These are phyloP conservation scores for Aspergillus amoenus DNA, from an alignment of 2,329 filamentous ascomycete species.

Conservation along the genomic window DNA sequence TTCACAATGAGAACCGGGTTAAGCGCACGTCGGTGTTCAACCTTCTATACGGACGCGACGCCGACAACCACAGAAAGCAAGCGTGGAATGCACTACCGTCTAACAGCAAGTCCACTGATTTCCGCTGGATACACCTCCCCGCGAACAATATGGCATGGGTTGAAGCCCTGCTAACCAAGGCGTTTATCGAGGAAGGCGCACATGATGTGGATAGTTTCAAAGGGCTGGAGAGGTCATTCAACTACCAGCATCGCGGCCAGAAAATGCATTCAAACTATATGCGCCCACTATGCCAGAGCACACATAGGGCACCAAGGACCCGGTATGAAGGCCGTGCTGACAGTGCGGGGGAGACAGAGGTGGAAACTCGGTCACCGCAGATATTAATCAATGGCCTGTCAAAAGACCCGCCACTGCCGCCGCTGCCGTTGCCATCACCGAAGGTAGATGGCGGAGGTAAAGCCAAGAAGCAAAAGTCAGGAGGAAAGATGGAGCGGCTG, in stretches of 20 bases:
- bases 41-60: constrained; percentile 53
- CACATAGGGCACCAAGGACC: constrained; percentile 32
- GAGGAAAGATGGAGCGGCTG: constrained; percentile 26
- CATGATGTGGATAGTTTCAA: constrained; percentile 65
- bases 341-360: constrained; percentile 25
- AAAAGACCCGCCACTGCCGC: constrained; percentile 14
- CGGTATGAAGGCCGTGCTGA: constrained; percentile 29
- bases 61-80: constrained; percentile 46
- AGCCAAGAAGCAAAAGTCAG: constrained; percentile 29
- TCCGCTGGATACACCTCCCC: constrained; percentile 55
- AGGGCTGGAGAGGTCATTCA: constrained; percentile 60
- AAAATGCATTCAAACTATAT: constrained; percentile 62
- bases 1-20: constrained; percentile 45
- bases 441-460: constrained; percentile 4
- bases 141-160: constrained; percentile 60
- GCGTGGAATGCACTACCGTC: constrained; percentile 48
- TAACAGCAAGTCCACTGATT: constrained; percentile 49
- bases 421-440: constrained; percentile 6
- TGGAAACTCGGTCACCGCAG: constrained; percentile 11
- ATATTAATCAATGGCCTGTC: constrained; percentile 24
- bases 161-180: constrained; percentile 63
- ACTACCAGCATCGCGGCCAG: constrained; percentile 60
- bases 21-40: constrained; percentile 52
- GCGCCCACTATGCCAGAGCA: constrained; percentile 58
- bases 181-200: constrained; percentile 62